These are phyloP conservation scores for Suillus subaureus DNA, from an alignment of 768 basidiomycete genomes.

Conservation along the genomic window DNA sequence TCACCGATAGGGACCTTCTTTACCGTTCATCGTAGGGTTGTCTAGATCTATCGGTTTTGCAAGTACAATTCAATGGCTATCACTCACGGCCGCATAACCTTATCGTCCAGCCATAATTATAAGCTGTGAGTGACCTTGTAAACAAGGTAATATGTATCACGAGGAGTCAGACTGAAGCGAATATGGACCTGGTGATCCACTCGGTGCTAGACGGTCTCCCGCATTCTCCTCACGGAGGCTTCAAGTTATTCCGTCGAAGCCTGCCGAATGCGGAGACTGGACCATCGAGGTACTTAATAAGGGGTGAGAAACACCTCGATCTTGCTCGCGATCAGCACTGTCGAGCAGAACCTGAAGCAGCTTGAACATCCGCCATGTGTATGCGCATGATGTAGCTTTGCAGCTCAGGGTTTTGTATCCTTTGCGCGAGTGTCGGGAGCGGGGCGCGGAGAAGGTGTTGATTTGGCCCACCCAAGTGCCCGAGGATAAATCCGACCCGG, in stretches of 20 bases:
- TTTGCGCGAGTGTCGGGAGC: neutral
- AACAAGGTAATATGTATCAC: too few species aligned
- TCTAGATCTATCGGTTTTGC: too few species aligned
- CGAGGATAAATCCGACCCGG: neutral
- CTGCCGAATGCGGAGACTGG: constrained; percentile 2
- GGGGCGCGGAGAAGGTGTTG: neutral
- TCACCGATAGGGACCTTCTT: too few species aligned
- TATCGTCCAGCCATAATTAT: too few species aligned
- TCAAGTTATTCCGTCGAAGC: neutral
- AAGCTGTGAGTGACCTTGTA: too few species aligned
- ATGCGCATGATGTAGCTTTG: neutral
- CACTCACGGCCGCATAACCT: too few species aligned
- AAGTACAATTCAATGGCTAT: too few species aligned
- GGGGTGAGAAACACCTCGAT: neutral
- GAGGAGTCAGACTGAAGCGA: neutral
- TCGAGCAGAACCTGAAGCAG: neutral
- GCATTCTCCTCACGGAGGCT: neutral
- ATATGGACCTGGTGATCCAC: neutral
- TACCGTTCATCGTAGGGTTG: too few species aligned
- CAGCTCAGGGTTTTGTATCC: neutral
- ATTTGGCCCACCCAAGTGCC: neutral
- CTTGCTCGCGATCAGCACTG: neutral
- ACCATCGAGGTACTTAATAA: neutral
- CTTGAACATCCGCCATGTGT: neutral
- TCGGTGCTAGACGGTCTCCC: neutral